phyloP scores from a whole-genome alignment of 345 rosid species.

The Syzygium oleosum region DNA sequence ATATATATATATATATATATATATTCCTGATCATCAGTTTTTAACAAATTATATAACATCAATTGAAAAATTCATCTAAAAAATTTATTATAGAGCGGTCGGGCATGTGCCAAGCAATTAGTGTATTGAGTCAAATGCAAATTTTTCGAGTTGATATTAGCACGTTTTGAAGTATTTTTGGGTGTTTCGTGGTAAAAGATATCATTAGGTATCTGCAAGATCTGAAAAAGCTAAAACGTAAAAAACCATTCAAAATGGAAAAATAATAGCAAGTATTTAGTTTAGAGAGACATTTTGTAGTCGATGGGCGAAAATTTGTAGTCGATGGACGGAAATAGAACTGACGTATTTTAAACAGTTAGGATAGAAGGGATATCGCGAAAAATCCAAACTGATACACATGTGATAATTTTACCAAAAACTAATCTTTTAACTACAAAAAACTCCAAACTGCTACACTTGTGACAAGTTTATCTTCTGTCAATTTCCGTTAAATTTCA shows the following conservation, averaged over 20 bases:
- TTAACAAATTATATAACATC: not conserved
- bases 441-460: too few species aligned
- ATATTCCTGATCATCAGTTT: not conserved
- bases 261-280: not conserved
- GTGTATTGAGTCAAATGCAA: not conserved
- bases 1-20: too few species aligned
- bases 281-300: rapidly evolving
- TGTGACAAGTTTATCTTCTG: too few species aligned
- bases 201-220: rapidly evolving
- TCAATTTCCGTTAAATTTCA: too few species aligned
- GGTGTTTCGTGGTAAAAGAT: not conserved
- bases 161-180: not conserved
- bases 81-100: rapidly evolving
- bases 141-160: not conserved
- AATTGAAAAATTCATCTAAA: not conserved
- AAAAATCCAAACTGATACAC: too few species aligned
- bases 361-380: rapidly evolving
- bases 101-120: rapidly evolving
- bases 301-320: rapidly evolving
- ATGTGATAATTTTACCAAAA: too few species aligned
- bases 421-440: too few species aligned
- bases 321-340: rapidly evolving
- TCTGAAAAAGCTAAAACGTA: rapidly evolving
- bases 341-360: rapidly evolving
- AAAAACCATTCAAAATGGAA: not conserved